phyloP scores from a whole-genome alignment of 495 filamentous ascomycete species.

The Neurospora terricola region DNA sequence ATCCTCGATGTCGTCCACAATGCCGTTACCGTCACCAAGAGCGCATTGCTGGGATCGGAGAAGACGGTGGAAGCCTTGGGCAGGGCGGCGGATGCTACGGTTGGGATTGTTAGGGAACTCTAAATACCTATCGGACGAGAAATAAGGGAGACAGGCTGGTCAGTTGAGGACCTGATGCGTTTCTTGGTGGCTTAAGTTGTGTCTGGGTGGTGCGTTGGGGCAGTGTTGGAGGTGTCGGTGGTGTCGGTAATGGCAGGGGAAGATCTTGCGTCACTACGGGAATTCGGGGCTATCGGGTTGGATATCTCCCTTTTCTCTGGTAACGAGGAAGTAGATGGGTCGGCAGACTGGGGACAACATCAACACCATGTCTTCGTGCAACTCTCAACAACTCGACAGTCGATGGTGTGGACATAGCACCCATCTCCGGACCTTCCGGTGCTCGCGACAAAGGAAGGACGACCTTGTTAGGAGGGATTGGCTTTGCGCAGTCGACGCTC shows the following conservation, averaged over 20 bases:
- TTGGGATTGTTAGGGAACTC: constrained; percentile 25
- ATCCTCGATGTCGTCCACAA: constrained; percentile 22
- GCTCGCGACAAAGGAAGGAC: background rate
- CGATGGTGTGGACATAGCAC: background rate
- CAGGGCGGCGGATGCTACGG: constrained; percentile 8
- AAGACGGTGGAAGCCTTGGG: constrained; percentile 21
- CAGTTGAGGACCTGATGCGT: background rate
- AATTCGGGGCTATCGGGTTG: background rate
- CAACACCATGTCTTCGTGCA: background rate
- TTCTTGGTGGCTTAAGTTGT: background rate
- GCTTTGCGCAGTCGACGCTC: background rate
- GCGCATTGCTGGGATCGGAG: constrained; percentile 19
- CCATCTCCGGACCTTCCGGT: background rate
- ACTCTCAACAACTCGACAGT: background rate
- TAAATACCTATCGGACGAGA: constrained; percentile 6
- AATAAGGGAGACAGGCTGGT: background rate
- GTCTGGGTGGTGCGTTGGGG: background rate
- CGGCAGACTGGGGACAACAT: background rate
- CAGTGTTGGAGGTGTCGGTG: background rate
- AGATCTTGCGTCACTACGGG: background rate
- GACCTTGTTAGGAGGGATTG: background rate
- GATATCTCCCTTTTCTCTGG: background rate
- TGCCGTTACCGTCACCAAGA: constrained; percentile 8
- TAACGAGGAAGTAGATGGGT: background rate
- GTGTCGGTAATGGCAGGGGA: background rate